phyloP scores from a whole-genome alignment of 2,329 filamentous ascomycete species.

The Helotiales sp. region DNA sequence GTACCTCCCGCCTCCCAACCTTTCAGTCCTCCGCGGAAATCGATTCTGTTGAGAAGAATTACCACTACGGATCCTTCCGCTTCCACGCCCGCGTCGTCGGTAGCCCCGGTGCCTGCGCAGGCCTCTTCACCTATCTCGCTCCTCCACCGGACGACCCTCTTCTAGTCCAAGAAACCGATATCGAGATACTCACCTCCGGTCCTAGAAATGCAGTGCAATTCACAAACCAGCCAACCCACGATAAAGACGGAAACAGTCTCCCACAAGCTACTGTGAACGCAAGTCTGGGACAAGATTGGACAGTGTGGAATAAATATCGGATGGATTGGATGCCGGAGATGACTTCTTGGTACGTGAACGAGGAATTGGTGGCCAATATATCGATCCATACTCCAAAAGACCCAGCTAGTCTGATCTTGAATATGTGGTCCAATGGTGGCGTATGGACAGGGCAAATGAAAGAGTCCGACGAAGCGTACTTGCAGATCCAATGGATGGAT shows the following conservation, averaged over 20 bases:
- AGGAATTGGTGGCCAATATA: conserved; percentile 28
- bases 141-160: conserved; percentile 4
- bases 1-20: conserved; percentile 26
- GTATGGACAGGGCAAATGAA: conserved; percentile 34
- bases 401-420: conserved; percentile 30
- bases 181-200: conserved; percentile 33
- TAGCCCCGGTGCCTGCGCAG: conserved; percentile 33
- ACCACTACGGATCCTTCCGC: conserved; percentile 30
- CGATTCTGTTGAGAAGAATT: conserved; percentile 29
- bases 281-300: conserved; percentile 26
- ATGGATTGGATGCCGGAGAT: conserved; percentile 34
- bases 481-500: conserved; percentile 37
- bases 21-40: conserved; percentile 35
- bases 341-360: conserved; percentile 35
- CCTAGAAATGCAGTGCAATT: conserved; percentile 31
- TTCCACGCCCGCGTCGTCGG: conserved; percentile 32
- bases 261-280: conserved; percentile 28
- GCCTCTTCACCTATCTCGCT: conserved; percentile 33
- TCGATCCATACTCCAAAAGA: conserved; percentile 28
- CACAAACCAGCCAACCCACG: conserved; percentile 33
- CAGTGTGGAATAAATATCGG: conserved; percentile 32
- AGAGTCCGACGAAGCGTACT: conserved; percentile 26
- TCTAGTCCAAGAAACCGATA: conserved; percentile 33
- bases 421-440: conserved; percentile 36
- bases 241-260: conserved; percentile 22